Evolutionary conservation across 768 basidiomycete genomes (phyloP).

Genomic region (Mycena leptocephala): DNA sequence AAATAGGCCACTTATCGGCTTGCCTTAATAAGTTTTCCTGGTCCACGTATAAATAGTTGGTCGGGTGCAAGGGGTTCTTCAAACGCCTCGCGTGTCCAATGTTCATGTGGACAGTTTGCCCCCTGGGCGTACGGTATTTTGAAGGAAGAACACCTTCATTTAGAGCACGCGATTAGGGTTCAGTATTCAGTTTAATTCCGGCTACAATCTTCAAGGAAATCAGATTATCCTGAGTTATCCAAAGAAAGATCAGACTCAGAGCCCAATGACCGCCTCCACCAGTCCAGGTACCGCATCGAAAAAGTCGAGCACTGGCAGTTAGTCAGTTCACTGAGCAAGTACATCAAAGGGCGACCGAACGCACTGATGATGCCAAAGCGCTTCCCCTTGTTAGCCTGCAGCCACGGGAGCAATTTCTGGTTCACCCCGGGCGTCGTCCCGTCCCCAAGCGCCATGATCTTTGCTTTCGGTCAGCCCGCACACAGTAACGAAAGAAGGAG

Average conservation of each 20-base stretch:
- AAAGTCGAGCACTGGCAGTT: conserved; percentile 62
- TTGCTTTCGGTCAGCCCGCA: neutral
- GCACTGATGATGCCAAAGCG: conserved; percentile 65
- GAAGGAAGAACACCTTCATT: neutral
- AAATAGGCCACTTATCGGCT: no score
- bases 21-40: no score
- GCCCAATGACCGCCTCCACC: conserved; percentile 62
- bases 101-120: neutral
- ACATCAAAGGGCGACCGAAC: conserved; percentile 37
- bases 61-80: neutral
- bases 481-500: neutral
- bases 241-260: conserved; percentile 30
- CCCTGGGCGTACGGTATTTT: neutral
- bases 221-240: no score
- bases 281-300: conserved; percentile 63
- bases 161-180: no score
- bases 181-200: neutral
- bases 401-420: conserved; percentile 60
- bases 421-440: conserved; percentile 59
- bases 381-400: conserved; percentile 58
- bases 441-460: conserved; percentile 64
- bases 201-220: no score
- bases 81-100: neutral
- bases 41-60: no score
- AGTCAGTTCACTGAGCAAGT: neutral